Evolutionary conservation across 352 stramenopile genomes (phyloP), one percentile per base, ranked within the genome.

Genomic region (Pythium oligandrum): DNA sequence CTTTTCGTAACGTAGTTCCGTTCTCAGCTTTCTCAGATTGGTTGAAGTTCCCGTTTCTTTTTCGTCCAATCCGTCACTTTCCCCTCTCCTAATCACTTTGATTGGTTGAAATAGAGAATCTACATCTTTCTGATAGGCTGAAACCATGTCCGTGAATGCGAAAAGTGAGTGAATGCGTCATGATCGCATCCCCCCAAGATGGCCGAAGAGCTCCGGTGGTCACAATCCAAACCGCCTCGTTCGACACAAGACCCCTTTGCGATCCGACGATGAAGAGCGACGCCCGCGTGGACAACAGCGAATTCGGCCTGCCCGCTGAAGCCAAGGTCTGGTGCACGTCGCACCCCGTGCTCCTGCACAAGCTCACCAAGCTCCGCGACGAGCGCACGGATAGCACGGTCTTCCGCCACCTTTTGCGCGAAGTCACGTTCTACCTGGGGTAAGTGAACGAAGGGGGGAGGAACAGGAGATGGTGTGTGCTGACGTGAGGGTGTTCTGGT

Each of bases 341-440:
- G 11, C 95, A 98, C 71, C 90, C 92, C 1, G 88, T 98, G 37
- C 70, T 98, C 26, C 74, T 82, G 32, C 94, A 98, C 74, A 98
- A 99, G 73, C 86, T 99, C 48, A 98, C 90, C 17, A 96, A 98
- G 59, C 82, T 99, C 35, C 90, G 96, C n/a, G 92, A 97, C 44
- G 93, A 95, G 46, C 78, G 83, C 61, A 99, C 96, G 0, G 78
- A 87, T 44, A 90, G 90, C 52, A 88, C 80, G 42, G 75, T 97
- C 10, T 99, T 99, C 66, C 93, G 97, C 54, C 71, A 93, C 51
- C 68, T 98, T n/a, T 73, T 99, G 50, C 88, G 93, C 44, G 96
- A 99, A 80, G 87, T 99, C 44, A 99, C 96, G 33, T 98, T 98
- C 61, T 98, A 99, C 64, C 73, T 99, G 17, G 97, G 94, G 64